Evolutionary conservation across 2,329 filamentous ascomycete genomes (phyloP).

Genomic region (Hypoxylon sp.): DNA sequence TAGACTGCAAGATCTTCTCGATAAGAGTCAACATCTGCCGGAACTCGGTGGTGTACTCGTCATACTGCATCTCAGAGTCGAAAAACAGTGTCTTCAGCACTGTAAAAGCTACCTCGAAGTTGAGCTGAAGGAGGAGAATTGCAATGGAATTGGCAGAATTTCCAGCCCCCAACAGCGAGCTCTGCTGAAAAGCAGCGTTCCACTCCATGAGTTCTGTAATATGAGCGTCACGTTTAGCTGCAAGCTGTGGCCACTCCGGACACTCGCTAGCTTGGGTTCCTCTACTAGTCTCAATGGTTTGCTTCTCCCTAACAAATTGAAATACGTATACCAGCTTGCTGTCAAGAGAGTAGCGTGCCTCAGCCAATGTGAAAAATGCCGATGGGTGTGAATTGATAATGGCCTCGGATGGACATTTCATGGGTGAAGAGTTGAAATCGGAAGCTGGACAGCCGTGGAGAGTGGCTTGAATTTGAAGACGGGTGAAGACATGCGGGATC

Average conservation of each 20-base stretch:
- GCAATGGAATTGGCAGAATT: background rate
- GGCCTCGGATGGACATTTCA: background rate
- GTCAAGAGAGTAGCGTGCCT: background rate
- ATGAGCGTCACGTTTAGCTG: background rate
- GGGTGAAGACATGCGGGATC: background rate
- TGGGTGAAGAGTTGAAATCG: background rate
- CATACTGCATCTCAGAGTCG: background rate
- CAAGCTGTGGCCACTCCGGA: background rate
- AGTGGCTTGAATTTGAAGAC: background rate
- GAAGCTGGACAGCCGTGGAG: background rate
- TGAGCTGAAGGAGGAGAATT: background rate
- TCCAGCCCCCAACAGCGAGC: background rate
- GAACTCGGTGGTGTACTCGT: background rate
- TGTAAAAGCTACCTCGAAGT: background rate
- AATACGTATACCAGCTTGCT: background rate
- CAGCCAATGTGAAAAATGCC: background rate
- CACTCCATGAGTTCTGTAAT: background rate
- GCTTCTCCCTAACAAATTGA: background rate
- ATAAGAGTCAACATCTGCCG: background rate
- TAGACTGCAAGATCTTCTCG: background rate
- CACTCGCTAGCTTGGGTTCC: background rate
- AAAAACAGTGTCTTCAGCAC: background rate
- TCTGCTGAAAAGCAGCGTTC: constrained; percentile 1
- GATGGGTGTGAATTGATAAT: background rate
- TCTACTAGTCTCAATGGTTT: background rate